Evolutionary conservation across 495 filamentous ascomycete species (phyloP).

Genomic region (Trypethelium eluteriae): DNA sequence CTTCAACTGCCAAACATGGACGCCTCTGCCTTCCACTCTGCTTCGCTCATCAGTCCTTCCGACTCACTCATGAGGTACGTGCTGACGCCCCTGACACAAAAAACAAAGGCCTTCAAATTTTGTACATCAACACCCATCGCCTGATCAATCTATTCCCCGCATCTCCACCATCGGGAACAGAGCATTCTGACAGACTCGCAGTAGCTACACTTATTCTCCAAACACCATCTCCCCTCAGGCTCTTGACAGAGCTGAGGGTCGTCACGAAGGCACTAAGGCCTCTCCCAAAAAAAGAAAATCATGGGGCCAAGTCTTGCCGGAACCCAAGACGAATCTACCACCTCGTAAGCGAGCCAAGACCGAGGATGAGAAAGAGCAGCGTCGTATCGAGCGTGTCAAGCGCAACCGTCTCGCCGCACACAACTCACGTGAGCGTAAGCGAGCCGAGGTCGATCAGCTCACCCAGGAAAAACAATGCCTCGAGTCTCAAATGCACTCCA

Average conservation of each 20-base stretch:
- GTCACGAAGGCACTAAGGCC: slow-evolving; percentile 44
- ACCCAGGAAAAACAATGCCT: slow-evolving; percentile 49
- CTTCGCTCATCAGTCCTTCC: neutral
- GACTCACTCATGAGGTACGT: slow-evolving; percentile 7
- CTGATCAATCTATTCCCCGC: neutral
- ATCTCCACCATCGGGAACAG: neutral
- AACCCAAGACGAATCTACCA: slow-evolving; percentile 92
- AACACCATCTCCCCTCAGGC: slow-evolving; percentile 9
- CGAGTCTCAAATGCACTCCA: slow-evolving; percentile 20
- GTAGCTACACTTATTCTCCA: slow-evolving; percentile 8
- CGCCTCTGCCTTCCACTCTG: slow-evolving; percentile 3
- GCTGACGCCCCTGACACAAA: neutral
- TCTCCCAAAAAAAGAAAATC: slow-evolving; percentile 89
- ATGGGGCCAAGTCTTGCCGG: slow-evolving; percentile 95
- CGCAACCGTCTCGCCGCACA: slow-evolving; percentile 93
- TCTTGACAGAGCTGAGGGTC: neutral
- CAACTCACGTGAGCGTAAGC: slow-evolving; percentile 91
- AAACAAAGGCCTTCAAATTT: neutral
- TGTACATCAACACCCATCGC: neutral
- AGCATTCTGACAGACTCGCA: neutral
- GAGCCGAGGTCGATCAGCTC: slow-evolving; percentile 83
- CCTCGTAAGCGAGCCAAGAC: slow-evolving; percentile 98
- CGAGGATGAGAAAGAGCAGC: slow-evolving; percentile 93
- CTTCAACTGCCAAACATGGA: neutral
- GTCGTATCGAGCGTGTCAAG: slow-evolving; percentile 92